Conservation (phyloP, 305 asterid species). For the Fraxinus paxiana region DNA sequence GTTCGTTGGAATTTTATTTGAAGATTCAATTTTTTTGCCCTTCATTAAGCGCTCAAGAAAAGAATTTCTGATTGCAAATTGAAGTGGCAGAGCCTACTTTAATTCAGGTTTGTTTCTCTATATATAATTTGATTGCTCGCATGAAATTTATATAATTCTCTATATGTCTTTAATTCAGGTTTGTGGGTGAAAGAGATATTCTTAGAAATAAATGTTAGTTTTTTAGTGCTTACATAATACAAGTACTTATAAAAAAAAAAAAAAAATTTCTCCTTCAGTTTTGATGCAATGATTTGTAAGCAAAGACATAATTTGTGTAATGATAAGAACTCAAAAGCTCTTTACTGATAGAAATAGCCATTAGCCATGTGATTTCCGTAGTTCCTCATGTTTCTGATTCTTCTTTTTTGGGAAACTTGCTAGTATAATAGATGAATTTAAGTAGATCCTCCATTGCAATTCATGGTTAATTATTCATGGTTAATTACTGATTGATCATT, state of each 20-base stretch:
- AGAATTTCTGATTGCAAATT: constrained; percentile 3
- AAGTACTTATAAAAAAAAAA: neutral
- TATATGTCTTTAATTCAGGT: too few relatives aligned
- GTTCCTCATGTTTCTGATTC: neutral
- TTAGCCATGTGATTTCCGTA: neutral
- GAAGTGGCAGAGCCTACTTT: constrained; percentile 5
- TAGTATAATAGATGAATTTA: neutral
- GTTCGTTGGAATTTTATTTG: constrained; percentile 10
- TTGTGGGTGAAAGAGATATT: neutral
- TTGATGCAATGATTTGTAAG: neutral
- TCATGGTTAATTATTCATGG: neutral
- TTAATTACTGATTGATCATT: neutral
- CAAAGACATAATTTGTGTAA: neutral
- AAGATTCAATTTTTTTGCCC: constrained; percentile 10
- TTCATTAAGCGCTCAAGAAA: constrained; percentile 19
- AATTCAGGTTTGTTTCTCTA: constrained; percentile 24
- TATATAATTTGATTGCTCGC: neutral
- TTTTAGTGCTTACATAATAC: neutral
- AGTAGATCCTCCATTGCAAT: neutral
- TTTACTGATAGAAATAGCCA: neutral
- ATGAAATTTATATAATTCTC: neutral
- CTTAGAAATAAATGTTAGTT: neutral
- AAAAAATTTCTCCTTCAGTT: neutral
- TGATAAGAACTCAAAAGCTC: neutral
- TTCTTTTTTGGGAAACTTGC: neutral